Base-by-base conservation (phyloP, 177 flowering plant species). In the Vitis hybrid region DNA sequence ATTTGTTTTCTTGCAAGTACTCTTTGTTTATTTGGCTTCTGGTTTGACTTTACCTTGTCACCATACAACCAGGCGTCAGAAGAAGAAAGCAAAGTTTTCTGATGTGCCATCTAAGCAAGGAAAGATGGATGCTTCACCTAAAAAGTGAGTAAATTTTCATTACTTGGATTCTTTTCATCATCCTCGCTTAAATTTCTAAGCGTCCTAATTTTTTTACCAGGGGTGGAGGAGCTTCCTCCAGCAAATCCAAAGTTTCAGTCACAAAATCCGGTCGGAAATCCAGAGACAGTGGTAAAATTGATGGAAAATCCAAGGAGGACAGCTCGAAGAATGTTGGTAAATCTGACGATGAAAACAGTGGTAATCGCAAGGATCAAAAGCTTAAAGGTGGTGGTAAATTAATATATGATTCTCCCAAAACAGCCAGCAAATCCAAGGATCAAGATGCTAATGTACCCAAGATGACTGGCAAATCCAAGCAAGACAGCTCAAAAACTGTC, bases 11-110 rank as follows among this genome's bases (percentile, higher is more conserved):
- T 16, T 20, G 15, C 58, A 51, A n/a, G 3, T 60, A 22, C 58
- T 5, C 9, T 45, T 61, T 39, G 2, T 49, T 45, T 10, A 18
- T 3, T 6, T 53, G 18, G 18, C 56, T 57, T 57, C 26, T 18
- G 26, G 56, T 53, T 64, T 10, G 45, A 39, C 45, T 39, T 39
- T 39, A 39, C 45, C 45, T 39, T 39, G 45, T 39, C 45, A 7
- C 45, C 45, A 39, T 16, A 50, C 58, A 9, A 5, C 1, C 82
- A 88, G 92, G 77, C 83, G 75, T 14, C 72, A 10, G 64, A 81
- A 73, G 78, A 88, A 86, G 81, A 92, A 80, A 74, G 74, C 66
- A 2, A 87, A 83, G 56, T 66, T 52, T 72, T 14, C 79, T 15
- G 86, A 74, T 58, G 64, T 74, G 2, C 22, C 77, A 31, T 16